Evolutionary conservation across 495 filamentous ascomycete species (phyloP).

Genomic region (Daldinia childiae): DNA sequence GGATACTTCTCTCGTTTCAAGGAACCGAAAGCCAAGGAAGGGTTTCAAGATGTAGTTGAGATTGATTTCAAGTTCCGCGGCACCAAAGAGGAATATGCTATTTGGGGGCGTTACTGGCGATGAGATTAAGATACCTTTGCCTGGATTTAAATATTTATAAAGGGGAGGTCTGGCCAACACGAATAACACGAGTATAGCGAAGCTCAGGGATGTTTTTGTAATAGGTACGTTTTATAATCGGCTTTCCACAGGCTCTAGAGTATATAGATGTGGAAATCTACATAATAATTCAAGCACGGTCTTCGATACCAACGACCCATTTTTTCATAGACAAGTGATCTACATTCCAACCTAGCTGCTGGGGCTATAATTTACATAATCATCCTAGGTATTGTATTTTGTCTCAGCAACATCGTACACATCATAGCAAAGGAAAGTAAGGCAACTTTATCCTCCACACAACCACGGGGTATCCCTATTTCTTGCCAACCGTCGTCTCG

Average conservation of each 20-base stretch:
- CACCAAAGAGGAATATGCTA: conserved; percentile 62
- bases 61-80: conserved; percentile 68
- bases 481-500: conserved; percentile 14
- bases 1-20: conserved; percentile 74
- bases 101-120: conserved; percentile 81
- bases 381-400: not conserved
- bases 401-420: conserved; percentile 22
- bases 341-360: not conserved
- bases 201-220: not conserved
- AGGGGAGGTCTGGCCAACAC: too few species aligned
- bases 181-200: not conserved
- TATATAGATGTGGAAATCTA: not conserved
- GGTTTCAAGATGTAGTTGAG: conserved; percentile 80
- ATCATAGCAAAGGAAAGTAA: conserved; percentile 19
- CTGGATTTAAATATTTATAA: not conserved
- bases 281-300: not conserved
- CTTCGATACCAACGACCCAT: not conserved
- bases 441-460: not conserved
- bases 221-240: not conserved
- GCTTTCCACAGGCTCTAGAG: not conserved
- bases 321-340: not conserved
- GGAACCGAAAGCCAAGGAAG: conserved; percentile 76
- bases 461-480: conserved; percentile 31
- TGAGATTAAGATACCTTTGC: conserved; percentile 44
- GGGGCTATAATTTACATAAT: not conserved